phyloP scores from a whole-genome alignment of 2,329 filamentous ascomycete species.

The Zymoseptoria tritici region DNA sequence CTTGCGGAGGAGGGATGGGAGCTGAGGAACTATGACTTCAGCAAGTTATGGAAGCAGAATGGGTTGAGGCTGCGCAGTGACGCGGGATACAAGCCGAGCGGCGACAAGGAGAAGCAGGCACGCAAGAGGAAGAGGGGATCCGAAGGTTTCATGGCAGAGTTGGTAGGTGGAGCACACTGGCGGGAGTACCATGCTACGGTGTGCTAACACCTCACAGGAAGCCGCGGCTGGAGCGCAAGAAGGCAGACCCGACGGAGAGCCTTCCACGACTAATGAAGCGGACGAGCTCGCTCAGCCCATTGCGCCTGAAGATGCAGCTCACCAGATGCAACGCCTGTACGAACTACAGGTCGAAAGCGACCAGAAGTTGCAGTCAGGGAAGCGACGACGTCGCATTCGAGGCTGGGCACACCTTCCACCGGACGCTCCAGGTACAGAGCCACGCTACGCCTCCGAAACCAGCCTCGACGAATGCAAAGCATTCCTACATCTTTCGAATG shows the following conservation, averaged over 20 bases:
- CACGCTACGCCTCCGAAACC: slow-evolving; percentile 74
- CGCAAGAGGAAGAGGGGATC: slow-evolving; percentile 7
- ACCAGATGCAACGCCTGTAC: slow-evolving; percentile 17
- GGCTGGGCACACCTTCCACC: slow-evolving; percentile 62
- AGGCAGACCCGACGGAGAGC: background rate
- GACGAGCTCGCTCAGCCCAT: slow-evolving; percentile 6
- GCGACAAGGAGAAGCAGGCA: slow-evolving; percentile 32
- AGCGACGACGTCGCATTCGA: slow-evolving; percentile 60
- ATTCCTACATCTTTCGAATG: slow-evolving; percentile 57
- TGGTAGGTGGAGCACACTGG: background rate
- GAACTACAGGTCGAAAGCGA: slow-evolving; percentile 42
- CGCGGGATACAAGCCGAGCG: slow-evolving; percentile 22
- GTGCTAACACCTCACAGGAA: background rate
- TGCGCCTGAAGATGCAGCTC: slow-evolving; percentile 15
- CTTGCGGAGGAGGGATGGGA: slow-evolving; percentile 66
- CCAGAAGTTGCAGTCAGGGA: slow-evolving; percentile 55
- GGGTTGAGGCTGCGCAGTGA: slow-evolving; percentile 32
- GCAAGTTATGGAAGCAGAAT: slow-evolving; percentile 54
- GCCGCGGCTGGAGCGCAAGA: background rate
- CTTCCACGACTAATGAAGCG: background rate
- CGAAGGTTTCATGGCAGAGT: background rate
- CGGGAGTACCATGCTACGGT: background rate
- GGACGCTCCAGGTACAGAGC: slow-evolving; percentile 56
- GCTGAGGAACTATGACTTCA: slow-evolving; percentile 49
- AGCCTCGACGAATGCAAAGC: slow-evolving; percentile 71